Base-by-base conservation (phyloP, 2,329 filamentous ascomycete genomes). In the Diaporthe vexans region DNA sequence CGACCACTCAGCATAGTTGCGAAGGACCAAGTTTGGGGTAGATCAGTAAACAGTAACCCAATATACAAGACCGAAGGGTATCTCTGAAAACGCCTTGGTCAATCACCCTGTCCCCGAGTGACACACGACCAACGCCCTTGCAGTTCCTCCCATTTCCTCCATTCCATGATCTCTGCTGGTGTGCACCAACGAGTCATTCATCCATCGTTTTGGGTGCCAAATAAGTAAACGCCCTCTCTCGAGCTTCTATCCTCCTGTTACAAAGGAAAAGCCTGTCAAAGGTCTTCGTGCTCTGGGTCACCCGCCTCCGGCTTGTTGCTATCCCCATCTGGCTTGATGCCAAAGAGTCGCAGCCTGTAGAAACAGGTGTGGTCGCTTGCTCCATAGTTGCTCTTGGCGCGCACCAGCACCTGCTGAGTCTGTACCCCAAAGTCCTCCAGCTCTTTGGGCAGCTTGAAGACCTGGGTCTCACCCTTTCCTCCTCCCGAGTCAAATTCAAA, bases 261-360 rank as follows among this genome's bases (percentile, higher is more conserved):
- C 59, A 35, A 63, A 46, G 33, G 33, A 33, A 57, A 61, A 17
- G 35, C 57, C 57, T 72, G 40, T 43, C 24, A 24, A 8, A 13
- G 24, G 33, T 26, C 70, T 8, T 52, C 48, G 19, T 61, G 40
- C 40, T 63, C 59, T 48, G 59, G 59, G 24, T 63, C 21, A 33
- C 59, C 59, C 59, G 59, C 59, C 40, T 63, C 59, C 21, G 59
- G 59, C 26, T 15, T 19, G 35, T 29, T 33, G 21, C 33, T 58
- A 61, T 71, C 71, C 73, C 80, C 78, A 48, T 78, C 75, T 33
- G 79, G 71, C 43, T 87, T 81, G 21, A 26, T 29, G 59, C 87
- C 92, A 79, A 90, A 92, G 58, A 93, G 74, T 73, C 87, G 84
- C n/a, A 92, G 81, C 1, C 91, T 85, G 81, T 93, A 94, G 78